Percentiles rank a stretch among this genome's conserved stretches.
Conservation (phyloP, 306 rosid species). For the Cicer judaicum region DNA sequence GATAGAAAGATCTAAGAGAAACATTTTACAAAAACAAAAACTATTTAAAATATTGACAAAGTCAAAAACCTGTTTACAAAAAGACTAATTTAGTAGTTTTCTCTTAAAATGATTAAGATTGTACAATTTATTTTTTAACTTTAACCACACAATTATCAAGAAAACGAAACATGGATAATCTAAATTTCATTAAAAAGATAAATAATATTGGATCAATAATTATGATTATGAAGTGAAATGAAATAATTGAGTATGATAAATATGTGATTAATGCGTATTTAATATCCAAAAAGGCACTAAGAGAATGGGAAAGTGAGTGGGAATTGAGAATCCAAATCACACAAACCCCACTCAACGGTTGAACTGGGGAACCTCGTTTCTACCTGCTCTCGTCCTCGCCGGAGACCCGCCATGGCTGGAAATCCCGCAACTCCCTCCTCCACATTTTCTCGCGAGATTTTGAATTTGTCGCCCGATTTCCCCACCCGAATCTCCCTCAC, state of each 20-base stretch:
- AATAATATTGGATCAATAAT: no score
- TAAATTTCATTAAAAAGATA: no score
- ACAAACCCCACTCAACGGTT: neutral
- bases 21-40: no score
- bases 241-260: neutral
- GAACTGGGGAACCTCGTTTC: conserved; percentile 54
- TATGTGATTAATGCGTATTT: neutral
- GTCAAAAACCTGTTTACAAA: no score
- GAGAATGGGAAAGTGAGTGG: neutral
- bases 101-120: no score
- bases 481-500: conserved; percentile 59
- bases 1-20: no score
- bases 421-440: conserved; percentile 34
- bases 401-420: conserved; percentile 52
- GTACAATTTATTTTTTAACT: no score
- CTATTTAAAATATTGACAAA: no score
- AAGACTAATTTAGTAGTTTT: no score
- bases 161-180: no score
- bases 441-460: conserved; percentile 38
- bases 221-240: no score
- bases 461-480: conserved; percentile 60
- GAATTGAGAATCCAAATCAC: neutral
- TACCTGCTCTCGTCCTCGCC: conserved; percentile 47
- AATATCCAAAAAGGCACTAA: neutral
- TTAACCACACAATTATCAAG: no score